Percentiles rank a stretch among this genome's conserved stretches.
Evolutionary conservation across 208 protist species (phyloP).

Genomic region (Crithidia fasciculata): DNA sequence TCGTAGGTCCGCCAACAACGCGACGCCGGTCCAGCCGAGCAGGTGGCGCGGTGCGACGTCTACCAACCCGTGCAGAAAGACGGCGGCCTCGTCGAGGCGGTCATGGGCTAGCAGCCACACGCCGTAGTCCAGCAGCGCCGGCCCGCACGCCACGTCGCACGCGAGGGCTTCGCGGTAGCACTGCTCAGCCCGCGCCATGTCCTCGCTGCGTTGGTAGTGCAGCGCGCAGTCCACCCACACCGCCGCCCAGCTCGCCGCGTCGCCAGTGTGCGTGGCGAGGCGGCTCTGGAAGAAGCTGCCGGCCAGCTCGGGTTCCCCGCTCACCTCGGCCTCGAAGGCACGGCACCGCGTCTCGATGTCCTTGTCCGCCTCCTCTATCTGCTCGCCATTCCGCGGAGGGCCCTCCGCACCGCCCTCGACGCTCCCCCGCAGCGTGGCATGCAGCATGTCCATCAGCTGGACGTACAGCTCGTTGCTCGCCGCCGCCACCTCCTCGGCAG

Average conservation of each 20-base stretch:
- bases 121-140: slow-evolving; percentile 79
- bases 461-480: slow-evolving; percentile 92
- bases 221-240: slow-evolving; percentile 80
- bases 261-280: slow-evolving; percentile 41
- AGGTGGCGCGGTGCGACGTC: slow-evolving; percentile 49
- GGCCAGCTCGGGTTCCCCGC: slow-evolving; percentile 61
- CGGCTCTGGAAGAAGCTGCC: slow-evolving; percentile 82
- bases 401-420: not conserved
- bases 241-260: slow-evolving; percentile 27
- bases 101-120: slow-evolving; percentile 79
- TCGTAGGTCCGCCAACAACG: slow-evolving; percentile 67
- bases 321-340: slow-evolving; percentile 84
- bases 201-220: slow-evolving; percentile 81
- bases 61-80: slow-evolving; percentile 85
- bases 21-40: slow-evolving; percentile 79
- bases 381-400: not conserved
- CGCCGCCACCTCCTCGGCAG: slow-evolving; percentile 44
- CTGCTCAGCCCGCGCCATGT: slow-evolving; percentile 86
- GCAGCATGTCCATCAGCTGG: slow-evolving; percentile 85
- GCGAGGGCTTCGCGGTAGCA: slow-evolving; percentile 90
- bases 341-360: slow-evolving; percentile 41
- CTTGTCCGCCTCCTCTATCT: slow-evolving; percentile 2
- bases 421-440: slow-evolving; percentile 52
- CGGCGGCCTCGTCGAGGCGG: slow-evolving; percentile 82
- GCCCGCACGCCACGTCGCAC: slow-evolving; percentile 57